Conservation (phyloP, 2,329 filamentous ascomycete genomes). For the Basipetospora sp. region DNA sequence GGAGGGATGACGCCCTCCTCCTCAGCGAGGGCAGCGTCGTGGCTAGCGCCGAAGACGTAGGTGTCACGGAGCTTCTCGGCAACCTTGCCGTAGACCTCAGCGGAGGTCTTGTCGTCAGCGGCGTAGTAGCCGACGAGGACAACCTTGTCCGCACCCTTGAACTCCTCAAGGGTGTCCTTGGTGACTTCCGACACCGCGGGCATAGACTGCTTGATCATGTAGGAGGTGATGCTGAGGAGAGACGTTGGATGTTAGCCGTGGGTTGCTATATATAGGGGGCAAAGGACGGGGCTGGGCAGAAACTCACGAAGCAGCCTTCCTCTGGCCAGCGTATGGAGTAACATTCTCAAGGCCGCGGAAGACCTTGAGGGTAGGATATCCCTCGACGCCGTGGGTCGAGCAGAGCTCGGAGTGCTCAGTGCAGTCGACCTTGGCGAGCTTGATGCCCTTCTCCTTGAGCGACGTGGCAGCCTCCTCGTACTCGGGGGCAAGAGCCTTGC, state of each 20-base stretch:
- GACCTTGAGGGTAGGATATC: constrained; percentile 96
- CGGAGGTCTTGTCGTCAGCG: constrained; percentile 66
- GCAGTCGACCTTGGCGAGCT: constrained; percentile 80
- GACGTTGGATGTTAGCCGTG: too few species aligned
- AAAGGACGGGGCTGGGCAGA: too few species aligned
- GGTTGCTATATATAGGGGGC: too few species aligned
- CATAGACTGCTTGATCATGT: constrained; percentile 97
- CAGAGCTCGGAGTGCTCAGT: constrained; percentile 88
- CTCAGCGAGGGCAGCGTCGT: constrained; percentile 71
- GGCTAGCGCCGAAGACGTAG: constrained; percentile 83
- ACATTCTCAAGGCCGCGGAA: constrained; percentile 82
- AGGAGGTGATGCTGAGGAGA: constrained; percentile 46
- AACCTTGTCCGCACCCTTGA: constrained; percentile 96
- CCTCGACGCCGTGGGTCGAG: constrained; percentile 79
- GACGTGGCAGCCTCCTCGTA: constrained; percentile 76
- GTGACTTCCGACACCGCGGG: constrained; percentile 76
- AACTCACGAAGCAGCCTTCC: constrained; percentile 65
- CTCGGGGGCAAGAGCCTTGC: constrained; percentile 90
- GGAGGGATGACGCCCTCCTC: constrained; percentile 80
- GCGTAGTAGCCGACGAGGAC: constrained; percentile 82
- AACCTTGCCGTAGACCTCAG: constrained; percentile 64
- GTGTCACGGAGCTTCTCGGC: constrained; percentile 70
- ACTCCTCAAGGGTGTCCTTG: constrained; percentile 74
- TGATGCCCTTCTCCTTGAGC: constrained; percentile 78
- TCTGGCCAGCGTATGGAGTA: constrained; percentile 70